Percentiles rank a stretch among this genome's conserved stretches.
Evolutionary conservation across 129 eudicot species (phyloP).

Genomic region (Gnaphalium uliginosum): DNA sequence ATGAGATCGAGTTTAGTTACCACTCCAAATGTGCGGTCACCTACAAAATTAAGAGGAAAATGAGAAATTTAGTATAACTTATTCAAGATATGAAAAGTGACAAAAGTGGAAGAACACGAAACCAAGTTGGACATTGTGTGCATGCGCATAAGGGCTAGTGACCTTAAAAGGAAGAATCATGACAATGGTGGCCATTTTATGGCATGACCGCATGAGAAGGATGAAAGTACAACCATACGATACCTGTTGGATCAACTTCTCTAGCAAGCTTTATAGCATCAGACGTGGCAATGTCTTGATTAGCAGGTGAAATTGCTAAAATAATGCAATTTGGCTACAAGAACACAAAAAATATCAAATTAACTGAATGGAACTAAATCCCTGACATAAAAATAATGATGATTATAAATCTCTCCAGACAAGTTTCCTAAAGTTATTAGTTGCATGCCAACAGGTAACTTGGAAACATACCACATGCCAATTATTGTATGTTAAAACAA

Average conservation of each 20-base stretch:
- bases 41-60: conserved; percentile 36
- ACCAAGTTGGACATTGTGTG: neutral
- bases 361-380: conserved; percentile 5
- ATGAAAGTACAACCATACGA: conserved; percentile 9
- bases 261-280: conserved; percentile 99
- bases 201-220: neutral
- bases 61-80: conserved; percentile 11
- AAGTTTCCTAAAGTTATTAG: neutral
- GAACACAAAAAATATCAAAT: conserved; percentile 8
- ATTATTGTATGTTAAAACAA: neutral
- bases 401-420: neutral
- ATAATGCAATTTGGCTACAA: conserved; percentile 94
- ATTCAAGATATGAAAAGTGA: neutral
- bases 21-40: conserved; percentile 97
- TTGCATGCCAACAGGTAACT: conserved; percentile 13
- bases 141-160: neutral
- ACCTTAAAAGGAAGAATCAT: conserved; percentile 2
- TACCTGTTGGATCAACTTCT: conserved; percentile 99
- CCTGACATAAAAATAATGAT: conserved; percentile 1
- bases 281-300: conserved; percentile 99
- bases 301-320: conserved; percentile 99
- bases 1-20: conserved; percentile 96
- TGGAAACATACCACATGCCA: conserved; percentile 4
- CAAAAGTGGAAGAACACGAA: neutral
- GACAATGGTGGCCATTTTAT: neutral